Percentiles rank a stretch among this genome's conserved stretches.
Conservation (phyloP, 306 rosid species). For the Vachellia pachyceras region DNA sequence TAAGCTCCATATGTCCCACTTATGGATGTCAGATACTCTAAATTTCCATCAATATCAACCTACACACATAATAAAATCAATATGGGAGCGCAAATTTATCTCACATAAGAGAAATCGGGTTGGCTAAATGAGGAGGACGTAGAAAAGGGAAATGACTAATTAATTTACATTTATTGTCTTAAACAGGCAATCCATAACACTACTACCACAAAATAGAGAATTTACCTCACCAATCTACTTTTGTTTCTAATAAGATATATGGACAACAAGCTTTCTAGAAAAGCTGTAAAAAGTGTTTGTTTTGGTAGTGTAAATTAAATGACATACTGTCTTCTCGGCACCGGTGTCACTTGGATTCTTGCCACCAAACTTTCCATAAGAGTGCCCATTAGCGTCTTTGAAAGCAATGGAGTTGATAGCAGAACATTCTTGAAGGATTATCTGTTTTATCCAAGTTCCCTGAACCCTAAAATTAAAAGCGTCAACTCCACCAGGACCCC, state of each 20-base stretch:
- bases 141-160: neutral
- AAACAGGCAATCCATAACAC: no score
- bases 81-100: no score
- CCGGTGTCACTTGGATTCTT: neutral
- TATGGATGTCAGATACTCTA: neutral
- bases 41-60: neutral
- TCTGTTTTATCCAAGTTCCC: slow-evolving; percentile 5
- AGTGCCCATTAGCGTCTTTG: neutral
- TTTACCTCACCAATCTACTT: no score
- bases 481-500: neutral
- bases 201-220: no score
- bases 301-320: neutral
- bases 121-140: neutral
- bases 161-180: no score
- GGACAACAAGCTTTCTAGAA: no score
- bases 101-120: neutral
- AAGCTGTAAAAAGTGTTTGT: no score
- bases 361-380: neutral
- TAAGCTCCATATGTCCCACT: neutral
- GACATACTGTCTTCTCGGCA: neutral
- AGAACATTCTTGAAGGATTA: neutral
- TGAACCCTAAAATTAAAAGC: neutral
- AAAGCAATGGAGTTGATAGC: neutral
- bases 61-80: neutral
- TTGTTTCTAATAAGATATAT: no score